Conservation (phyloP, 164 flowering plant species). For the Tinospora cordifolia region DNA sequence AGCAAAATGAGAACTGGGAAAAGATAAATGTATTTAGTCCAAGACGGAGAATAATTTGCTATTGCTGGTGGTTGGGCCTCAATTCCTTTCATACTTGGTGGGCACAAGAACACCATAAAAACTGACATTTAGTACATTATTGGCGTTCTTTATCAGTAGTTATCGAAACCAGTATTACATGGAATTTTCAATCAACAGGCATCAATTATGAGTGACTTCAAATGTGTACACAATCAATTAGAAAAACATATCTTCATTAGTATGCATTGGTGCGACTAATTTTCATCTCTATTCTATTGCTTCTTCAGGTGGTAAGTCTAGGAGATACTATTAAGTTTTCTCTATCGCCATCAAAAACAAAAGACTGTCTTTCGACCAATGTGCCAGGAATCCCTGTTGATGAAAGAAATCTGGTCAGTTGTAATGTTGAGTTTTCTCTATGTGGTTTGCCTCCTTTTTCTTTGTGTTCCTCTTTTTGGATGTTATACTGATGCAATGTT, state of each 20-base stretch:
- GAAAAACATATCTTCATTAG: no score
- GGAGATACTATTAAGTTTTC: conserved; percentile 89
- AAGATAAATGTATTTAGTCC: background rate
- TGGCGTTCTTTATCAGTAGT: background rate
- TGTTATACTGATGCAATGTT: conserved; percentile 4
- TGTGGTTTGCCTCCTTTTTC: conserved; percentile 7
- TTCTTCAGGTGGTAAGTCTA: conserved; percentile 71
- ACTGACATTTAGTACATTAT: background rate
- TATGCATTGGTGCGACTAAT: background rate
- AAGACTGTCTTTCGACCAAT: conserved; percentile 77
- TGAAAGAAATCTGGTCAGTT: conserved; percentile 68
- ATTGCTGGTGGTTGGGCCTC: background rate
- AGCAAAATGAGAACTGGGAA: no score
- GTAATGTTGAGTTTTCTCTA: background rate
- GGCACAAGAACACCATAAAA: background rate
- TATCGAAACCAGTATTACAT: background rate
- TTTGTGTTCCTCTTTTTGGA: background rate
- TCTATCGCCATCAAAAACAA: conserved; percentile 61
- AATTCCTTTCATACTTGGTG: background rate
- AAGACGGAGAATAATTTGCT: background rate
- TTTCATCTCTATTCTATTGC: background rate
- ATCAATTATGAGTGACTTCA: no score
- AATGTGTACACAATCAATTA: no score
- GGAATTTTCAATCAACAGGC: no score
- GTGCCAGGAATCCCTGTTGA: conserved; percentile 88